phyloP scores from a whole-genome alignment of 2,329 filamentous ascomycete species.

The Diaporthe citri region DNA sequence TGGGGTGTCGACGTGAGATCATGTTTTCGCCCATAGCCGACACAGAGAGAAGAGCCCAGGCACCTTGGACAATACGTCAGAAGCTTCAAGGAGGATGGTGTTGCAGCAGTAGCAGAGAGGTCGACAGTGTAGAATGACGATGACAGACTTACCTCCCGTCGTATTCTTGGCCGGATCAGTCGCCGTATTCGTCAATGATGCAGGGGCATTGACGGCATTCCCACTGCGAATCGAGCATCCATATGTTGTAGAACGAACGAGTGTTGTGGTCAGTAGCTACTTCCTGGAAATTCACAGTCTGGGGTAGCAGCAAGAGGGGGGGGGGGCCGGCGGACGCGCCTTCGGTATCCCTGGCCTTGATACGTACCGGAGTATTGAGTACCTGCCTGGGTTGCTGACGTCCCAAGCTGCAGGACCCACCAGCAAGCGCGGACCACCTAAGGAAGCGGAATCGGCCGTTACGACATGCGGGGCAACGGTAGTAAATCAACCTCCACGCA shows the following conservation, averaged over 20 bases:
- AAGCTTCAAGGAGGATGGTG: neutral
- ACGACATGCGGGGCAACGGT: constrained; percentile 18
- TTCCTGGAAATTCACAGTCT: neutral
- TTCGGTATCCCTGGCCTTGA: neutral
- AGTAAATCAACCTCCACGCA: neutral
- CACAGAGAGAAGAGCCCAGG: neutral
- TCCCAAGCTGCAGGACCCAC: constrained; percentile 23
- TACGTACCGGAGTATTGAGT: constrained; percentile 1
- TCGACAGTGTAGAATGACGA: neutral
- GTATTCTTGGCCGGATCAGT: neutral
- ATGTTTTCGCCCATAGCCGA: neutral
- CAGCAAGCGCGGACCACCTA: constrained; percentile 1
- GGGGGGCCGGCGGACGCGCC: neutral
- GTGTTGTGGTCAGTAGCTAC: neutral
- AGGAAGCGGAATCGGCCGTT: constrained; percentile 25
- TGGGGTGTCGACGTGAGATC: neutral
- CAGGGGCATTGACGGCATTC: neutral
- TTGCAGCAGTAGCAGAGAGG: neutral
- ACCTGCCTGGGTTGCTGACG: neutral
- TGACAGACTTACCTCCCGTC: neutral
- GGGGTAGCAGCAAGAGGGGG: neutral
- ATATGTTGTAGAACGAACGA: constrained; percentile 14
- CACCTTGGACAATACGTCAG: constrained; percentile 7
- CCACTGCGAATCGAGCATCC: neutral
- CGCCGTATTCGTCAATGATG: neutral